Evolutionary conservation across 345 rosid genomes (phyloP).

Genomic region (Eucalyptus pauciflora): DNA sequence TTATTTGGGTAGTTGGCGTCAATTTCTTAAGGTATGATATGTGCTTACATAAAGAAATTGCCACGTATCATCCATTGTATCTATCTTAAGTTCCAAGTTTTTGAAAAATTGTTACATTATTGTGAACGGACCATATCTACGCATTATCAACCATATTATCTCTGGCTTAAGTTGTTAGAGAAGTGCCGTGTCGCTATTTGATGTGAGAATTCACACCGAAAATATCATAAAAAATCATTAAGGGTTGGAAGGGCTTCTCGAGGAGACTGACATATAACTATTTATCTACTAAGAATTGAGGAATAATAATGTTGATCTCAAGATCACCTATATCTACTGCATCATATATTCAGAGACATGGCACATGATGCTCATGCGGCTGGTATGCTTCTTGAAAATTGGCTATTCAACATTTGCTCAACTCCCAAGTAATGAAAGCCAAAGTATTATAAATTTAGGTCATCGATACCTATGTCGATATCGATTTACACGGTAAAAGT

Average conservation of each 20-base stretch:
- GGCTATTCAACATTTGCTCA: background rate
- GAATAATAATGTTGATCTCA: background rate
- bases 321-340: background rate
- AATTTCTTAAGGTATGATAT: background rate
- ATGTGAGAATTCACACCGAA: rapidly evolving
- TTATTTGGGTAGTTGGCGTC: background rate
- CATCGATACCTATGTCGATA: background rate
- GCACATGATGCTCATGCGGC: background rate
- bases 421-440: background rate
- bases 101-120: background rate
- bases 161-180: rapidly evolving
- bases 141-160: background rate
- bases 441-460: background rate
- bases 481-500: background rate
- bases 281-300: background rate
- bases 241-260: background rate
- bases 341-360: background rate
- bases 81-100: background rate
- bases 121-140: background rate
- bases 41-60: background rate
- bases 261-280: background rate
- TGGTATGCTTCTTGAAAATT: background rate
- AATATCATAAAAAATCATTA: background rate
- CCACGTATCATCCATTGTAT: background rate
- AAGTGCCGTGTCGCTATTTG: rapidly evolving